Base-by-base conservation (phyloP, 2,329 filamentous ascomycete species). In the Hypomyces perniciosus region DNA sequence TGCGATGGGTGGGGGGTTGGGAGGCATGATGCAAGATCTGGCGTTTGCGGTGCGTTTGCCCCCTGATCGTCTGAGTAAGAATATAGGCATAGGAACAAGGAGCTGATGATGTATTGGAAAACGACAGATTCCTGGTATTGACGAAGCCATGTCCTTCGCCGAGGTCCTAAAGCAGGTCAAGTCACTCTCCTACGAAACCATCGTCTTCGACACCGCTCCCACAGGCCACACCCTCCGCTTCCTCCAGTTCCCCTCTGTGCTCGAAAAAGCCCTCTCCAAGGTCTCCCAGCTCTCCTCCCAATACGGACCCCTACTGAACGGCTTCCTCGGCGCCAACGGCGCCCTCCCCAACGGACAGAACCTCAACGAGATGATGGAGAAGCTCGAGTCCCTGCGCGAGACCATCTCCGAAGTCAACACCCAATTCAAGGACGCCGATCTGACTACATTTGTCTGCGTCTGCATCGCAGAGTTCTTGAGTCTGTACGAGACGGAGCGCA, bases 161-260 rank as follows among this genome's bases (percentile, higher is more conserved):
- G 93, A 99, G 75, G 93, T 99, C 57, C 81, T 99, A 64, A 99
- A 99, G 73, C 93, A 99, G 73, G 93, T 99, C 75, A 97, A 97
- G 75, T 95, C 90, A 38, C 87, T 97, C 67, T 95, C 90, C 45
- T 99, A 99, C 80, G 93, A 97, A 71, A 90, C 92, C 64, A 97
- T 99, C 74, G 89, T 99, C 70, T 99, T 99, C 80, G 93, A 99
- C 71, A 99, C 93, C 33, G 93, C 93, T 4, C 93, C 93, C 12
- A 99, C 93, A 12, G 93, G 93, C 60, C 93, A 99, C 79, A 99
- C 93, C 2, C 85, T 99, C 54, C 92, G 93, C 62, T 99, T 99
- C 80, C 83, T 99, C 53, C 93, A 99, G 68, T 99, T 99, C 75
- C 93, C 93, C 12, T 93, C 90, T 8, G 91, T 97, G 52, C 88